A percentile compares a stretch with the other conserved stretches of the same genome.
These are phyloP conservation scores for Ampelomyces quisqualis DNA, from an alignment of 2,329 filamentous ascomycete species.

Conservation along the genomic window DNA sequence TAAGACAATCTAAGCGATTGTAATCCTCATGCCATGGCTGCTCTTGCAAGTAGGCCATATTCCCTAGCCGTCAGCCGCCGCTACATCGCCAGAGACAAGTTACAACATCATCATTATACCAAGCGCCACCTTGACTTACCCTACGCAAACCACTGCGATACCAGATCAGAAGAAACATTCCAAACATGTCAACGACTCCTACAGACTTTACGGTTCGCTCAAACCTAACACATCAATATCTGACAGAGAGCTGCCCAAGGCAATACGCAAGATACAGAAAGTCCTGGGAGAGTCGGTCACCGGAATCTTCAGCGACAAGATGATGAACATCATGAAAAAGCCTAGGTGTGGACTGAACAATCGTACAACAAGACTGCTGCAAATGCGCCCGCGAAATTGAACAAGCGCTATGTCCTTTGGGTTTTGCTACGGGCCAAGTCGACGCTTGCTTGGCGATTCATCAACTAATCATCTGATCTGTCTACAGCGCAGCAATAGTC, in stretches of 20 bases:
- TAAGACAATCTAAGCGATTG: slow-evolving; percentile 17
- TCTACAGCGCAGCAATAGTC: slow-evolving; percentile 17
- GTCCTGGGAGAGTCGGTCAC: slow-evolving; percentile 27
- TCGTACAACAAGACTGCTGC: slow-evolving; percentile 27
- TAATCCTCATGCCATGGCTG: slow-evolving; percentile 1
- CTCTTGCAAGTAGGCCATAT: slow-evolving; percentile 8
- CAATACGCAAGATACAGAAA: slow-evolving; percentile 33
- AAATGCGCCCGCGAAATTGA: slow-evolving; percentile 5
- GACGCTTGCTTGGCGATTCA: slow-evolving; percentile 28
- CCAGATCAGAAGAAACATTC: slow-evolving; percentile 22
- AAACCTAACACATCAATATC: slow-evolving; percentile 20
- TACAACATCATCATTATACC: slow-evolving; percentile 26
- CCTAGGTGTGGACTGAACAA: slow-evolving; percentile 30
- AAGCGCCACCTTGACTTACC: slow-evolving; percentile 14
- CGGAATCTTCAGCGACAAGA: slow-evolving; percentile 27
- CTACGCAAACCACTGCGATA: slow-evolving; percentile 6
- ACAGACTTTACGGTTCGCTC: slow-evolving; percentile 33
- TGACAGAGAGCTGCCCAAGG: slow-evolving; percentile 25
- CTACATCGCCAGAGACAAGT: slow-evolving; percentile 5
- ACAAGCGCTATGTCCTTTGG: slow-evolving; percentile 31
- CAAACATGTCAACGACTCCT: slow-evolving; percentile 34
- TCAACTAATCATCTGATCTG: slow-evolving; percentile 29
- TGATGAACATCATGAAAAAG: slow-evolving; percentile 27
- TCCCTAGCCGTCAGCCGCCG: slow-evolving; percentile 6
- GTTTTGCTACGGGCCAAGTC: slow-evolving; percentile 32